Evolutionary conservation across 345 rosid species (phyloP), one percentile per base, ranked within the genome.

Genomic region (Microcos paniculata): DNA sequence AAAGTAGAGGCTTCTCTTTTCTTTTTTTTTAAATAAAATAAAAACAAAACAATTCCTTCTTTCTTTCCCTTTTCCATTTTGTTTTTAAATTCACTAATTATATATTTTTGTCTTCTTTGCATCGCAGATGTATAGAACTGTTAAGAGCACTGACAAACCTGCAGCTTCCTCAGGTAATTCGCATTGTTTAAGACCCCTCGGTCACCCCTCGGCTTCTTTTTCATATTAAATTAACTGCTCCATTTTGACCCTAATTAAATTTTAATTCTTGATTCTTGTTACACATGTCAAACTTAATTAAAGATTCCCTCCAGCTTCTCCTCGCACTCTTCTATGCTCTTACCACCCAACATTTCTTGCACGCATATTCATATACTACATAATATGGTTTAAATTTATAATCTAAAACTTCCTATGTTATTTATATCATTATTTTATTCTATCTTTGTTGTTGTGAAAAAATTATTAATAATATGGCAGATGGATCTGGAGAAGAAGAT

Each of bases 101-200:
- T 35, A 35, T 35, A 3, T 35, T 23, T 75, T 78, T 77, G 77
- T 63, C 73, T 33, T 30, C 61, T 74, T 78, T 64, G 74, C 51
- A 40, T 74, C 45, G 72, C 88, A 88, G 91, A 88, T 88, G 91
- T 88, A 82, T 70, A 82, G 91, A 82, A 88, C 91, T 76, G 85
- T 88, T 46, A 88, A 84, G 84, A 81, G 82, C 83, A 86, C 89
- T 74, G 87, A 86, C 82, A 88, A 80, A 62, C 81, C 86, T 82
- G 81, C 86, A 63, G 81, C 86, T 58, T 82, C 85, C 62, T 79
- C 88, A 65, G 90, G 90, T 87, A 85, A 71, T 45, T 70, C 66
- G 4, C 26, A 52, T 23, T 62, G 63, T 64, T 63, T 65, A 62
- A 57, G 40, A 35, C 11, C 35, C 15, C 62, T 19, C 56, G 9